Conservation (phyloP, 2,329 filamentous ascomycete species). For the Helminthosporium solani region DNA sequence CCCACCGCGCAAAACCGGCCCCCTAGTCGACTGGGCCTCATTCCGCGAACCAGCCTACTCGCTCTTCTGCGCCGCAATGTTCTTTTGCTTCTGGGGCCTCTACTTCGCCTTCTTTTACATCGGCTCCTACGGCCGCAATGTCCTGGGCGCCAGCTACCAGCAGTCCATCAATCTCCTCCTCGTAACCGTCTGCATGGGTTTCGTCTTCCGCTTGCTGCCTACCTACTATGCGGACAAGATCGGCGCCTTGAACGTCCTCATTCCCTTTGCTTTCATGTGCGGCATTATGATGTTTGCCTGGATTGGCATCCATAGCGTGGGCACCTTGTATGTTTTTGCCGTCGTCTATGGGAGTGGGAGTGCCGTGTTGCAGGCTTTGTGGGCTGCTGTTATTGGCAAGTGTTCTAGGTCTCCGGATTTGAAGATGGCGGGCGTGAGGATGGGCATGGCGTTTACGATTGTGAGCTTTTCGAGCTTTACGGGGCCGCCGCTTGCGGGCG, state of each 20-base stretch:
- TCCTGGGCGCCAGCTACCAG: constrained; percentile 50
- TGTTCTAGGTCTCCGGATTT: constrained; percentile 37
- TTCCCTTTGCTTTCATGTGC: constrained; percentile 48
- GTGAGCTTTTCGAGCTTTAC: constrained; percentile 39
- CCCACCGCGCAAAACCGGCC: constrained; percentile 45
- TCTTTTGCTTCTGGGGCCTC: constrained; percentile 41
- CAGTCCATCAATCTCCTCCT: constrained; percentile 58
- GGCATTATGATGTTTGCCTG: constrained; percentile 47
- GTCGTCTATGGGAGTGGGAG: constrained; percentile 31
- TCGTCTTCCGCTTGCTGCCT: constrained; percentile 51
- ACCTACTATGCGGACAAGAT: constrained; percentile 43
- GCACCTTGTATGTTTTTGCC: constrained; percentile 32
- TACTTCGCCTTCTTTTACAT: constrained; percentile 52
- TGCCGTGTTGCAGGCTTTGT: constrained; percentile 34
- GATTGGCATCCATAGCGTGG: constrained; percentile 30
- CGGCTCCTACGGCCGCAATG: constrained; percentile 44
- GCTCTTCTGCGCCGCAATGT: constrained; percentile 39
- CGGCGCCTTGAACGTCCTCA: constrained; percentile 52
- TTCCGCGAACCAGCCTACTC: constrained; percentile 45
- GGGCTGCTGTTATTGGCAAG: constrained; percentile 27
- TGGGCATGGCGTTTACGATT: constrained; percentile 42
- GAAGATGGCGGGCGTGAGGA: constrained; percentile 36
- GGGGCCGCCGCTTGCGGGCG: constrained; percentile 39
- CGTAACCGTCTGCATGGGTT: constrained; percentile 52
- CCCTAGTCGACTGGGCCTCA: constrained; percentile 44